Evolutionary conservation across 2,329 filamentous ascomycete species (phyloP), one percentile per base, ranked within the genome.

Genomic region (Sclerotinia borealis): DNA sequence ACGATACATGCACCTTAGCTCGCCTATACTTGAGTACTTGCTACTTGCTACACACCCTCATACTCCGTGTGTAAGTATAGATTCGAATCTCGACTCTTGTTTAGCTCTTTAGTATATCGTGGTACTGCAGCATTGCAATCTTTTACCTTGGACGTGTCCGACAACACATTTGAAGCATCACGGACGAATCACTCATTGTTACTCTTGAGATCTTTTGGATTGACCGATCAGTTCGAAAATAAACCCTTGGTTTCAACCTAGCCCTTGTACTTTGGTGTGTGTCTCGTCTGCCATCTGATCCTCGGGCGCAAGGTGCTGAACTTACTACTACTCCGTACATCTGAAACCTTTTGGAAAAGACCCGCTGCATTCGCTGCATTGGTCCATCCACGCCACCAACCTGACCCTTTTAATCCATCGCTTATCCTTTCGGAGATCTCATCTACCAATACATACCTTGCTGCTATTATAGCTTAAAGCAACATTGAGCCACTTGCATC

Each of bases 201-300:
- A 43, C 52, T 27, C 13, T 52, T 15, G 11, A 54, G 22, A 39
- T 48, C 43, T 47, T 59, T 15, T 59, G 52, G 37, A 31, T 43
- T 48, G 15, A 29, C 36, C 29, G 27, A 47, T 48, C 27, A 25
- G 11, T 47, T 36, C 43, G 55, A 48, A 59, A 27, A 47, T 47
- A 59, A 36, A 48, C 34, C 29, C 25, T 17, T 50, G 54, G 54
- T 56, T 56, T 56, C 54, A 61, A 61, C n/a, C n/a, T n/a, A 41
- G 45, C 47, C 36, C 58, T 43, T 55, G 37, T 55, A 34, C n/a
- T 29, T 43, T 43, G 25, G 52, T 55, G 52, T 54, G 48, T 61
- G 49, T 51, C 59, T 61, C 48, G 59, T 10, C 47, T 41, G 58
- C 58, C 58, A 51, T 61, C 58, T 60, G 47, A 61, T 61, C 59